Evolutionary conservation across 1,284 basidiomycete species (phyloP), one percentile per base, ranked within the genome.

Genomic region (Trametes pubescens): DNA sequence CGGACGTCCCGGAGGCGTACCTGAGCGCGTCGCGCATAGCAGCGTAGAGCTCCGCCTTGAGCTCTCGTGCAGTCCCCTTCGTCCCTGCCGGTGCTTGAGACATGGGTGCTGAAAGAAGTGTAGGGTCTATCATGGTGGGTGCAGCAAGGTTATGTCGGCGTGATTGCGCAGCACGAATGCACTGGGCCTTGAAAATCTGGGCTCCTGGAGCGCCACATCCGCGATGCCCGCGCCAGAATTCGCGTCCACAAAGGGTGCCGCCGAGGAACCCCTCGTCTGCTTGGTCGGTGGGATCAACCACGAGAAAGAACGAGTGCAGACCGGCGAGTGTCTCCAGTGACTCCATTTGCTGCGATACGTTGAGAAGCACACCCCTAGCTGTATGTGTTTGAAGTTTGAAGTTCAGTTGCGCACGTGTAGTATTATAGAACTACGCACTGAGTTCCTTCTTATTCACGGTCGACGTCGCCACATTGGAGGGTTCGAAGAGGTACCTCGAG

Each of bases 181-280:
- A 86, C 59, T 81, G 77, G 4, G 76, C 67, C 67, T 83, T 85
- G 77, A 90, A 88, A 3, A 82, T 77, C 65, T 80, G 81, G 51
- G 84, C 86, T 3, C 88, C 88, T 21, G 78, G 70, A 13, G 81
- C 79, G 4, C 88, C 88, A 11, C 88, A 87, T 24, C 82, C 80
- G 62, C 87, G 76, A 57, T 87, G 72, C 5, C 82, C 81, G 21
- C 86, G 77, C 87, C 88, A 90, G 68, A 87, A 90, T 60, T 89
- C 86, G 49, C 87, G 81, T 5, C 87, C 88, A 8, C 76, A 69
- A 1, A 83, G 51, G 2, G 86, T 84, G 2, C 88, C 88, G 9
- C 88, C 88, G 5, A 90, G 78, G 74, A 89, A 90, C 0, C 86
- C 85, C 46, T 76, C 74, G 70, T 86, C 83, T 1, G 73, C 63